These are phyloP conservation scores for Trichocladium antarcticum DNA, from an alignment of 495 filamentous ascomycete species.

Conservation along the genomic window DNA sequence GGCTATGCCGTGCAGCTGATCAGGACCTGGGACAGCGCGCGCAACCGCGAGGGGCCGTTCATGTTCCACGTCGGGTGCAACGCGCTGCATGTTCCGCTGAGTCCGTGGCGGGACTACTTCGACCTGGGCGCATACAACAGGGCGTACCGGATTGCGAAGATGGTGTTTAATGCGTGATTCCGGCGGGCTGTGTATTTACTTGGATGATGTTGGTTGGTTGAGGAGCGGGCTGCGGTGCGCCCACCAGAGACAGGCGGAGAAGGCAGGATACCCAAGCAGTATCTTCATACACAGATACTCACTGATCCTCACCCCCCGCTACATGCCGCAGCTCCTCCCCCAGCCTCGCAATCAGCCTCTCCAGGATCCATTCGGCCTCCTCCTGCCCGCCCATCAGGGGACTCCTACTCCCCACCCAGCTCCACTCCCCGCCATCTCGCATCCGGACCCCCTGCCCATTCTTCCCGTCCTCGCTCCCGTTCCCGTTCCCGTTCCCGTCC, in stretches of 20 bases:
- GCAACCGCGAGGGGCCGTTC: neutral
- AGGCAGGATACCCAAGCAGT: too few species aligned
- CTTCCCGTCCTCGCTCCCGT: neutral
- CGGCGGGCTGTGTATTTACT: too few species aligned
- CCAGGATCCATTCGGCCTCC: constrained; percentile 75
- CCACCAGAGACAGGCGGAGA: too few species aligned
- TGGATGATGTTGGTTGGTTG: too few species aligned
- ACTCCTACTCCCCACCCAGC: constrained; percentile 62
- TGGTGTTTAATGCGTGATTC: neutral
- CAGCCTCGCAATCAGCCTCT: constrained; percentile 47
- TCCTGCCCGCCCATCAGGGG: constrained; percentile 62
- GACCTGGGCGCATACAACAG: neutral
- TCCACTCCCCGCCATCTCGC: constrained; percentile 40
- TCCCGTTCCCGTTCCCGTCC: too few species aligned
- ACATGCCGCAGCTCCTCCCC: constrained; percentile 39
- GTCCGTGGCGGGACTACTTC: neutral
- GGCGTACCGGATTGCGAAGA: neutral
- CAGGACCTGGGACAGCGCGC: too few species aligned
- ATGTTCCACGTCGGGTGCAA: neutral
- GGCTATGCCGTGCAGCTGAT: too few species aligned
- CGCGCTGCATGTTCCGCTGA: neutral
- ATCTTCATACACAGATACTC: neutral
- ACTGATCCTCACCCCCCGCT: neutral
- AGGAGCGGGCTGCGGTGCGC: too few species aligned
- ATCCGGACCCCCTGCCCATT: neutral